Base-by-base conservation (phyloP, 2,329 filamentous ascomycete genomes). In the Penicillium rolfsii region DNA sequence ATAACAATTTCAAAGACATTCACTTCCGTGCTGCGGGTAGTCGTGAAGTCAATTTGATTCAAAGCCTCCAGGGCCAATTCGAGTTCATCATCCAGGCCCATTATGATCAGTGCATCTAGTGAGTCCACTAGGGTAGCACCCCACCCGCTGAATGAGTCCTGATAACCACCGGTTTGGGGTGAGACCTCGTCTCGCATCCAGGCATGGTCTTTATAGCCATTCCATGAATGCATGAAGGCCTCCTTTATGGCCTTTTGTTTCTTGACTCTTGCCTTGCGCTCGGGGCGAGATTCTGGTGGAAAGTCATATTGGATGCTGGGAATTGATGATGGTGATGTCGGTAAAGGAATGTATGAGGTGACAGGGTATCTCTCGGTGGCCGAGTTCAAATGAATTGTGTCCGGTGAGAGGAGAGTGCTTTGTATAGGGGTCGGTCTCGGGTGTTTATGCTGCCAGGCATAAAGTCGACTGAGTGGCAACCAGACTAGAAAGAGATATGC, bases 1-100 rank as follows among this genome's bases (percentile, higher is more conserved):
- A 98, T 97, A 19, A 89, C 91, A 0, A 93, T 96, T 77, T 97
- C 93, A 69, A 97, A 97, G 8, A 96, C 85, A 49, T 93, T 93
- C 52, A 97, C 94, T 41, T 90, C 84, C 24, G 76, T 73, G 48
- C 88, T 83, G 12, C 81, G 76, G 6, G 87, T 89, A 3, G 85
- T 89, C 4, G 90, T 94, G 67, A 97, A 97, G 75, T 97, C 93
- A 61, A 97, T 94, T 3, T 84, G 74, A 49, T 83, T 81, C 22
- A 93, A 85, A 1, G 84, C 89, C 45, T 84, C 82, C 61, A 91
- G 86, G 4, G 91, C 92, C 62, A 91, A 86, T 65, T 93, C 86
- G 67, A 96, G 95, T 67, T 96, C 91, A 0, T 89, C 83, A 64
- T 84, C 84, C 71, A 96, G 73, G 8, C 86, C 91, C 84, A 94